phyloP scores from a whole-genome alignment of 305 asterid genomes.

The Galium porrigens region DNA sequence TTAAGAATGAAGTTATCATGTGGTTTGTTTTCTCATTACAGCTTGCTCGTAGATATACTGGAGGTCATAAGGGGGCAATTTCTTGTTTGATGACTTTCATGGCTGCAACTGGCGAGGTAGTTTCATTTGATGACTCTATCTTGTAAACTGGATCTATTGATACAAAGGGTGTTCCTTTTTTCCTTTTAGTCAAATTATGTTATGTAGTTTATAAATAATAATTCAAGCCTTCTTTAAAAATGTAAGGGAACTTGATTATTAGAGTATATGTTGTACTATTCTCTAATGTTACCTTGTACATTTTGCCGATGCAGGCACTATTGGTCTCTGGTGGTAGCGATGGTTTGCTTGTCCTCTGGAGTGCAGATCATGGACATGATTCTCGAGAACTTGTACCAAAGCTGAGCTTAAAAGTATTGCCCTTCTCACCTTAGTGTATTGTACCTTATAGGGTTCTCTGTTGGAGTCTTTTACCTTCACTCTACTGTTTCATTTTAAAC shows the following conservation, averaged over 20 bases:
- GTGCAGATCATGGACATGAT: constrained; percentile 88
- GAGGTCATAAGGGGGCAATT: constrained; percentile 94
- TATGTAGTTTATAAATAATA: not conserved
- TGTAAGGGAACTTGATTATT: not conserved
- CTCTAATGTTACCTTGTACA: not conserved
- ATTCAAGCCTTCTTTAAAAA: not conserved
- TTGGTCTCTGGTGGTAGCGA: constrained; percentile 92
- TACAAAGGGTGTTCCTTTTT: not conserved
- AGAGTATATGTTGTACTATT: not conserved
- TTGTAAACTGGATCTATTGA: constrained; percentile 1
- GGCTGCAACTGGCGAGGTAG: constrained; percentile 96
- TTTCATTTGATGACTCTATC: constrained; percentile 14
- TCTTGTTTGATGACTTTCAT: constrained; percentile 95
- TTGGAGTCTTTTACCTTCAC: not conserved
- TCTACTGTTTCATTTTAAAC: not conserved
- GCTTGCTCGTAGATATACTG: constrained; percentile 98
- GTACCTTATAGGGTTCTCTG: not conserved
- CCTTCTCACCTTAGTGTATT: constrained; percentile 2
- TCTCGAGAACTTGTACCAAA: constrained; percentile 93
- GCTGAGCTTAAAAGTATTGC: constrained; percentile 64
- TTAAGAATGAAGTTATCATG: not conserved
- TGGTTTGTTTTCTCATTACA: constrained; percentile 25
- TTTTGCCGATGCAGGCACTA: constrained; percentile 44
- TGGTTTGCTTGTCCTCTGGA: constrained; percentile 89
- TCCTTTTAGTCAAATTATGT: not conserved